Conservation (phyloP, 2,329 filamentous ascomycete species). For the Pezicula radicicola region DNA sequence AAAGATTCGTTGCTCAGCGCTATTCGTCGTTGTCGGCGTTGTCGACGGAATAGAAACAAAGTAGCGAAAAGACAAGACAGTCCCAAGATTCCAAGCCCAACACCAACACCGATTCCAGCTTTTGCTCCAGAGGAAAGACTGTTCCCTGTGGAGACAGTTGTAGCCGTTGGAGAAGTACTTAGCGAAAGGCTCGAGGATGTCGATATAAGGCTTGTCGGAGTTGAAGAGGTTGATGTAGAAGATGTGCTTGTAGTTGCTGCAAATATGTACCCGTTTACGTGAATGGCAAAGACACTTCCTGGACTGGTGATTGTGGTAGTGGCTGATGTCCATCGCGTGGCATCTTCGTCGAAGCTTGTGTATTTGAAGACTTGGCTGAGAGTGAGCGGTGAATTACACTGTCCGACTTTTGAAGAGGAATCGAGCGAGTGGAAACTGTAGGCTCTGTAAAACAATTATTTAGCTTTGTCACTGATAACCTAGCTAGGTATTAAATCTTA, state of each 20-base stretch:
- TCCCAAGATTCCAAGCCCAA: background rate
- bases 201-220: background rate
- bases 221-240: background rate
- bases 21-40: no score
- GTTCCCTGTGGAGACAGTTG: background rate
- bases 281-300: slow-evolving; percentile 1
- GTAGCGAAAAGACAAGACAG: background rate
- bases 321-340: background rate
- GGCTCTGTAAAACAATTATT: background rate
- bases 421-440: slow-evolving; percentile 2
- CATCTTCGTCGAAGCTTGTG: background rate
- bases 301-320: background rate
- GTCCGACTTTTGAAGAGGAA: background rate
- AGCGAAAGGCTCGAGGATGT: no score
- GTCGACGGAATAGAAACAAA: background rate
- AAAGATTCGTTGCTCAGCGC: no score
- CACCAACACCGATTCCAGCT: background rate
- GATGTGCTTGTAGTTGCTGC: background rate
- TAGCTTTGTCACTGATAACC: background rate
- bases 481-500: background rate
- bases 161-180: background rate
- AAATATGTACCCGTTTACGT: slow-evolving; percentile 8
- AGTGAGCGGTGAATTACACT: slow-evolving; percentile 4
- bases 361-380: slow-evolving; percentile 4
- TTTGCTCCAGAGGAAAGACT: background rate